These are phyloP conservation scores for Peronospora destructor DNA, from an alignment of 352 stramenopile species.

Conservation along the genomic window DNA sequence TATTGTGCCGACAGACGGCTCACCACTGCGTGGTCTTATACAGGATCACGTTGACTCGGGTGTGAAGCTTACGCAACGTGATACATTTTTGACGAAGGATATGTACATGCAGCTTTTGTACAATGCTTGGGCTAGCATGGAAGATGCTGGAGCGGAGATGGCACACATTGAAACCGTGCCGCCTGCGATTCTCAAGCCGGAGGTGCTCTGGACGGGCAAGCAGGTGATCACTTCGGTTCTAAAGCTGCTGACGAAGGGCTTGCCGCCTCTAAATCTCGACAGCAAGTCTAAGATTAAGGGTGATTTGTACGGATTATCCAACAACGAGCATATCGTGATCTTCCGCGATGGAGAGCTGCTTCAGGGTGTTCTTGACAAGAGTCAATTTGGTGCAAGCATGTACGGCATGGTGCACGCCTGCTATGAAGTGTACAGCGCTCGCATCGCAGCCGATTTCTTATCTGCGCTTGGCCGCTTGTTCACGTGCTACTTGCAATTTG, in stretches of 20 bases:
- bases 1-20: conserved; percentile 96
- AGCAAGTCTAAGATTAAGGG: conserved; percentile 96
- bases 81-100: conserved; percentile 97
- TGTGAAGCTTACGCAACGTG: conserved; percentile 96
- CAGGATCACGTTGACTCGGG: conserved; percentile 99
- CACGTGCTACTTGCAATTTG: conserved; percentile 97
- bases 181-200: conserved; percentile 97
- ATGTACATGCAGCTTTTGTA: conserved; percentile 98
- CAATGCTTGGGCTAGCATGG: conserved; percentile 92
- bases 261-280: conserved; percentile 89
- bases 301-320: conserved; percentile 89
- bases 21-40: conserved; percentile 96
- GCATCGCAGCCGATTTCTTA: conserved; percentile 76
- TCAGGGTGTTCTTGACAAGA: conserved; percentile 98
- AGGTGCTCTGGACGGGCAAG: conserved; percentile 97
- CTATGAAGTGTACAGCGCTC: conserved; percentile 88
- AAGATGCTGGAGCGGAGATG: conserved; percentile 83
- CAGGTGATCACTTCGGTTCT: conserved; percentile 97
- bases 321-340: conserved; percentile 95
- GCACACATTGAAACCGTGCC: conserved; percentile 92
- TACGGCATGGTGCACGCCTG: conserved; percentile 97
- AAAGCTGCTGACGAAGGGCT: conserved; percentile 88
- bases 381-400: conserved; percentile 96
- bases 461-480: conserved; percentile 89
- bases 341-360: conserved; percentile 94